Evolutionary conservation across 305 asterid species (phyloP).

Genomic region (Ajuga reptans): DNA sequence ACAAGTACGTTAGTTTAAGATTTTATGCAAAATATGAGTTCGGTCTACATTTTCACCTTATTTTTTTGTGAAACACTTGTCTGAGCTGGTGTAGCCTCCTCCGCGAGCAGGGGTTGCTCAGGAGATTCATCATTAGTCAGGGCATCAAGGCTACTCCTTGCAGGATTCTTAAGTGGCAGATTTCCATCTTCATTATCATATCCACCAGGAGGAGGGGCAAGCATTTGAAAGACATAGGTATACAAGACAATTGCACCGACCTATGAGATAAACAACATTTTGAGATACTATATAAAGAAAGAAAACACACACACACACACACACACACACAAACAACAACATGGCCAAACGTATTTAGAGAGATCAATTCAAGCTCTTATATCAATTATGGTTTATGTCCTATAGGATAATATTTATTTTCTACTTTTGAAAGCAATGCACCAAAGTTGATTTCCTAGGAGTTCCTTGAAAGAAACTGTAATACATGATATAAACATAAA

Average conservation of each 20-base stretch:
- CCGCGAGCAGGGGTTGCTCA: constrained; percentile 62
- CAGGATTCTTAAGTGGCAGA: constrained; percentile 40
- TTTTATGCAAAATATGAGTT: constrained; percentile 6
- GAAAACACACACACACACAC: too few species aligned
- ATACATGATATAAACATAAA: constrained; percentile 10
- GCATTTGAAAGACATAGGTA: constrained; percentile 92
- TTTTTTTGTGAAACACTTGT: constrained; percentile 34
- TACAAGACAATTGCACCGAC: constrained; percentile 94
- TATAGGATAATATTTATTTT: background rate
- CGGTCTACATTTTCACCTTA: constrained; percentile 41
- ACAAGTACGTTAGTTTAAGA: background rate
- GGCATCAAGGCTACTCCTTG: constrained; percentile 27
- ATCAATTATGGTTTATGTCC: too few species aligned
- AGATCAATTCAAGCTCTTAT: background rate
- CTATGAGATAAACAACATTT: constrained; percentile 32
- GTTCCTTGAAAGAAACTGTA: background rate
- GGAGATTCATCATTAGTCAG: constrained; percentile 36
- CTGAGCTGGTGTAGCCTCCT: constrained; percentile 39
- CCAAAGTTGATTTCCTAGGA: background rate
- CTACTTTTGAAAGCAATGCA: constrained; percentile 5
- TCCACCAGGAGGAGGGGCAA: constrained; percentile 90
- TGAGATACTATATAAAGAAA: constrained; percentile 8
- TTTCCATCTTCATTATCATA: constrained; percentile 51
- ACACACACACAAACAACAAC: too few species aligned
- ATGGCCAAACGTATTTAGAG: background rate